Conservation (phyloP, 2,329 filamentous ascomycete species). For the Cladosporium cucumerinum region DNA sequence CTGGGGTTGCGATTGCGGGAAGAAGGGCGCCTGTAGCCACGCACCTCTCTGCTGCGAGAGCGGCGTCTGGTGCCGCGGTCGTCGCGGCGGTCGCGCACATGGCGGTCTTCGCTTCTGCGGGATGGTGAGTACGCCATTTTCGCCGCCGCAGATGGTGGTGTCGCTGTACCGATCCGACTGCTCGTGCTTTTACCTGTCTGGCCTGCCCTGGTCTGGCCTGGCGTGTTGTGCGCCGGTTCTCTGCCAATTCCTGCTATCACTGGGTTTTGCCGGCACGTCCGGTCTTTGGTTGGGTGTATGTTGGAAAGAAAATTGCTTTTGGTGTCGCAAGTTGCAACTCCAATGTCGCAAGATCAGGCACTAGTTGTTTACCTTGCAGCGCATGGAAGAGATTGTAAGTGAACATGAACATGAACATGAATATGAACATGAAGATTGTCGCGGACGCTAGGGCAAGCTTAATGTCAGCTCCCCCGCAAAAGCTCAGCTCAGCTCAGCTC, state of each 20-base stretch:
- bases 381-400: neutral
- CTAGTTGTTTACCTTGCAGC: neutral
- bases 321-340: neutral
- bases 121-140: constrained; percentile 28
- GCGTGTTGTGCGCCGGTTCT: constrained; percentile 2
- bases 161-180: constrained; percentile 14
- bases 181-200: constrained; percentile 1
- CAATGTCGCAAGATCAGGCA: neutral
- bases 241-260: neutral
- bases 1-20: neutral
- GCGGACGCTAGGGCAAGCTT: neutral
- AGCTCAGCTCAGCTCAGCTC: neutral
- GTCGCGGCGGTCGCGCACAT: constrained; percentile 17
- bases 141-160: constrained; percentile 13
- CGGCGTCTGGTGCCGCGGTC: constrained; percentile 15
- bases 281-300: neutral
- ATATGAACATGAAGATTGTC: constrained; percentile 1
- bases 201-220: neutral
- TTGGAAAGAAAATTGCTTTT: neutral
- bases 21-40: neutral
- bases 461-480: neutral
- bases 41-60: constrained; percentile 19
- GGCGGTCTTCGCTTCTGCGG: constrained; percentile 25
- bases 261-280: neutral
- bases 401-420: constrained; percentile 1